These are phyloP conservation scores for Xylaria sp. DNA, from an alignment of 2,329 filamentous ascomycete species.

Conservation along the genomic window DNA sequence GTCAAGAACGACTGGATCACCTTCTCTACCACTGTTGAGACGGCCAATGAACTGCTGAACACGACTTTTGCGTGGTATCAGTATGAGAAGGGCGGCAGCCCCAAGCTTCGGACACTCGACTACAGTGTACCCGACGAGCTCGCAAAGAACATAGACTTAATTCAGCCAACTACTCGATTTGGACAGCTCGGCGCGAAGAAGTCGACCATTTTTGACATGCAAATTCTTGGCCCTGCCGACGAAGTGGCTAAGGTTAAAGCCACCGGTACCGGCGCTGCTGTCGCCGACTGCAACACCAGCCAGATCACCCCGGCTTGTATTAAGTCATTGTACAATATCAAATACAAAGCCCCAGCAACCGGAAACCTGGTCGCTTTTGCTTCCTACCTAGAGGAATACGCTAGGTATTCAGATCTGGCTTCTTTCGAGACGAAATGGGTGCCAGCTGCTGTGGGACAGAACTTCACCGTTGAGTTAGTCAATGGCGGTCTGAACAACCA, in stretches of 20 bases:
- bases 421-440: slow-evolving; percentile 66
- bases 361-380: slow-evolving; percentile 71
- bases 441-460: slow-evolving; percentile 60
- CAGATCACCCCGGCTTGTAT: slow-evolving; percentile 58
- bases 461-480: slow-evolving; percentile 67
- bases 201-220: slow-evolving; percentile 48
- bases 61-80: slow-evolving; percentile 57
- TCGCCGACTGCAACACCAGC: slow-evolving; percentile 51
- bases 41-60: slow-evolving; percentile 58
- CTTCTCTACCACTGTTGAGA: slow-evolving; percentile 53
- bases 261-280: slow-evolving; percentile 32
- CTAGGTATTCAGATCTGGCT: slow-evolving; percentile 64
- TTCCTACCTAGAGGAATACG: slow-evolving; percentile 60
- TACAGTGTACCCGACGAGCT: slow-evolving; percentile 53
- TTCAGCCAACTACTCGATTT: slow-evolving; percentile 64
- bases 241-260: slow-evolving; percentile 35
- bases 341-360: slow-evolving; percentile 64
- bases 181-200: slow-evolving; percentile 51
- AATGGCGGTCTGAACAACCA: slow-evolving; percentile 66
- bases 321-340: slow-evolving; percentile 57
- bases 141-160: slow-evolving; percentile 54
- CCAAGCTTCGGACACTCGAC: slow-evolving; percentile 53
- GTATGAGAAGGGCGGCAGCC: slow-evolving; percentile 53
- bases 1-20: slow-evolving; percentile 56
- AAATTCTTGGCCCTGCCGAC: slow-evolving; percentile 40